Base-by-base conservation (phyloP, 2,329 filamentous ascomycete genomes). In the Botryosphaeria dothidea region DNA sequence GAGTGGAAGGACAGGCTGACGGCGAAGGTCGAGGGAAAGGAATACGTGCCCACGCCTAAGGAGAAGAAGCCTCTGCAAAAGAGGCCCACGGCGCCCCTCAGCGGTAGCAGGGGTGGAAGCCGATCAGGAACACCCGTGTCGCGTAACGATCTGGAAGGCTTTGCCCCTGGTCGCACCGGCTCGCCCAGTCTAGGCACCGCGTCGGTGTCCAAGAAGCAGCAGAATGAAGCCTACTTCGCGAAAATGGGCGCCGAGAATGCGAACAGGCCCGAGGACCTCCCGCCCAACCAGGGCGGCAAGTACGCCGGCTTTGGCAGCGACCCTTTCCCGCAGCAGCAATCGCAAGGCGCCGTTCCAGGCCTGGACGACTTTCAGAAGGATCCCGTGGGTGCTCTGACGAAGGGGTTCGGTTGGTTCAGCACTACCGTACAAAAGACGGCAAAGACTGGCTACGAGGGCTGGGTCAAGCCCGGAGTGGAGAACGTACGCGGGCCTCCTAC, bases 341-440 rank as follows among this genome's bases (percentile, higher is more conserved):
- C 72, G 62, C 77, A 77, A 36, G 77, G 76, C 46, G 78, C 77
- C 11, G 79, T 91, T 27, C 91, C 91, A 0, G 88, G 88, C 13
- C 81, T 95, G n/a, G 90, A 95, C 63, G 94, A 98, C 63, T 87
- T 98, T 74, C 92, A 97, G 78, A 91, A 89, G 74, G 95, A 99
- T 75, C 93, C 95, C 0, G 83, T 98, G 68, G 93, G 87, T 1
- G 93, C 94, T 17, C 79, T 99, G 71, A 92, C 89, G 29, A 97
- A 96, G 79, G 92, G 94, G 0, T 96, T 98, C 72, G 94, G 94
- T 8, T 98, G 95, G 93, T 92, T 98, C 73, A 87, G 92, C 19
- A 90, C 88, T 36, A 93, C 92, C 13, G 92, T 98, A 46, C 89
- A 88, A 27, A 97, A 95, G 83, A 91, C 92, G 69, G 95, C 93